Evolutionary conservation across 176 grass and related monocot species (phyloP), one percentile per base, ranked within the genome.

Genomic region (Oryza brachyantha): DNA sequence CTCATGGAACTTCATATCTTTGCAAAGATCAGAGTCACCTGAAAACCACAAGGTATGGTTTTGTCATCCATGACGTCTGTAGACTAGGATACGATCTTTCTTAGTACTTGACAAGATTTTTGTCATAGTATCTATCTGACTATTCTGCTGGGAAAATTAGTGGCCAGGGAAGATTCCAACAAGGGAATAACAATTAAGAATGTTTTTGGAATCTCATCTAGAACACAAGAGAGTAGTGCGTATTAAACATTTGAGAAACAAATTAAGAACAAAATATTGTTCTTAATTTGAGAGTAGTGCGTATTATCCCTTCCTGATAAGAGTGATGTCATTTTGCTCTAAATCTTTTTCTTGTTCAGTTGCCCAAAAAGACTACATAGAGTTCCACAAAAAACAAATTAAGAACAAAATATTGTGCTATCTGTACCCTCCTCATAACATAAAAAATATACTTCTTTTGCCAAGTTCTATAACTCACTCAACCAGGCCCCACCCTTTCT

Each of bases 1-100:
- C 11, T 55, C 73, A 34, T 62, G 79, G 38, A 64, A 68, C 22
- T 64, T 74, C 14, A 34, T 36, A 57, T 74, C 74, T 67, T 83
- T 63, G 35, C 67, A 38, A 27, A 13, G 40, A 13, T 64, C 69
- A 37, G 75, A 55, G 16, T 22, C 28, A 4, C 79, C 83, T 90
- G 73, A 61, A 68, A 78, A 72, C 50, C 63, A 78, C 26, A 61
- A 34, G 19, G 58, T 12, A 9, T 32, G 1, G 4, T 7, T 17
- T 62, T 61, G 37, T 72, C 57, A 46, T 2, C 29, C 14, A 48
- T 35, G 13, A 7, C 41, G 46, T 46, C 19, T 46, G 13, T 46
- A 46, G 13, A 4, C 16, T 17, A 19, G 46, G 16, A 48, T 4
- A 19, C 19, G 45, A 50, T 12, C 46, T 32, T 50, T 10, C 25